phyloP scores from a whole-genome alignment of 1,284 basidiomycete species.

The Heterobasidion irregulare region DNA sequence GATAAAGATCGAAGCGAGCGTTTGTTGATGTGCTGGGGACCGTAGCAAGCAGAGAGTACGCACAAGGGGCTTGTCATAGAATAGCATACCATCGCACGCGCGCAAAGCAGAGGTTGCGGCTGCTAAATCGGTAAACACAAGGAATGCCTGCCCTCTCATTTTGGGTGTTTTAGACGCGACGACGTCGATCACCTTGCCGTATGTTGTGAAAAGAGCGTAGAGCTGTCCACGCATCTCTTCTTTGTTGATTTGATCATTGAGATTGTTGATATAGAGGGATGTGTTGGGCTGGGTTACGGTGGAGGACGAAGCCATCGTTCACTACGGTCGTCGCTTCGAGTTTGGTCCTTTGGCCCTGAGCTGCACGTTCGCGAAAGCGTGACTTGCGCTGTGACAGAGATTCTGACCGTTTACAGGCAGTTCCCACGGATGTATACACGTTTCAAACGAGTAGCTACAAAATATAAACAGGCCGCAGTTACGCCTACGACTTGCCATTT shows the following conservation, averaged over 20 bases:
- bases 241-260: conserved; percentile 93
- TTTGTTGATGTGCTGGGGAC: conserved; percentile 9
- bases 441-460: not conserved
- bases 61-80: conserved; percentile 90
- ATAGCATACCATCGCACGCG: conserved; percentile 83
- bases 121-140: conserved; percentile 88
- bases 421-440: conserved; percentile 8
- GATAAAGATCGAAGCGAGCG: not conserved
- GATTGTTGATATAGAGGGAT: conserved; percentile 91
- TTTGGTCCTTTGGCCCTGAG: not conserved
- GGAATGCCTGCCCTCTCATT: conserved; percentile 94
- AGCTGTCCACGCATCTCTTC: conserved; percentile 82
- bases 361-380: conserved; percentile 10
- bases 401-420: not conserved
- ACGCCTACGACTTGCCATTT: not conserved
- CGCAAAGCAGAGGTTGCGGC: conserved; percentile 88
- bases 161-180: conserved; percentile 84
- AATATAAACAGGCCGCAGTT: not conserved
- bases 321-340: not conserved
- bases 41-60: conserved; percentile 23
- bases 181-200: conserved; percentile 91
- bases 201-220: conserved; percentile 86
- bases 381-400: not conserved
- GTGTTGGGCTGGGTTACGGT: conserved; percentile 61
- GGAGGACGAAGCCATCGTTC: conserved; percentile 32